Conservation (phyloP, 2,329 filamentous ascomycete genomes). For the Microdochium trichocladiopsis region DNA sequence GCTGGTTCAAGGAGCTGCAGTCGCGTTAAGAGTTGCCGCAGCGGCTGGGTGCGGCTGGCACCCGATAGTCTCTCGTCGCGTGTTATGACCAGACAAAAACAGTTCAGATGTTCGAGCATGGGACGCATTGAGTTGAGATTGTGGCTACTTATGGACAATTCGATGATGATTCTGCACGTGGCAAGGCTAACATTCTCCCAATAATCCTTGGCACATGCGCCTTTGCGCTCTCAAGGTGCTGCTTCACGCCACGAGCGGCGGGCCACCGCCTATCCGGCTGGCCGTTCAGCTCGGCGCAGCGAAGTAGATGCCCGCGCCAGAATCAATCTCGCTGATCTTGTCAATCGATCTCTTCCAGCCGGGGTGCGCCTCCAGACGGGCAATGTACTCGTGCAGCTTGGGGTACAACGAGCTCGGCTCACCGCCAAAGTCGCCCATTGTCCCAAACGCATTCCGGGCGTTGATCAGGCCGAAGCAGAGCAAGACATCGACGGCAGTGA, state of each 20-base stretch:
- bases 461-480: conserved; percentile 45
- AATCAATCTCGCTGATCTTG: conserved; percentile 43
- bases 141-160: neutral
- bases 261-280: neutral
- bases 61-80: no score
- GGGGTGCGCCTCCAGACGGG: conserved; percentile 33
- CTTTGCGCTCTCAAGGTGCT: no score
- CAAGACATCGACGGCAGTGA: conserved; percentile 47
- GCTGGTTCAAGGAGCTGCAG: neutral
- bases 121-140: neutral
- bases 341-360: conserved; percentile 40
- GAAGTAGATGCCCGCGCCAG: conserved; percentile 23
- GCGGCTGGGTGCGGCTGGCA: no score
- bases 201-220: no score
- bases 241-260: no score
- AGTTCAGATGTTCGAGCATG: neutral
- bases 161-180: no score
- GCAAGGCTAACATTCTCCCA: no score
- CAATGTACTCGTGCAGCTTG: conserved; percentile 38
- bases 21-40: no score
- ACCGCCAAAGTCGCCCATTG: conserved; percentile 32
- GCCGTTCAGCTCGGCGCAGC: neutral
- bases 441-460: conserved; percentile 28
- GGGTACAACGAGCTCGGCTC: conserved; percentile 32
- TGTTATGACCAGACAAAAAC: neutral